A percentile compares a stretch with the other conserved stretches of the same genome.
Conservation (phyloP, 129 eudicot species). For the Kitagawia praeruptora region DNA sequence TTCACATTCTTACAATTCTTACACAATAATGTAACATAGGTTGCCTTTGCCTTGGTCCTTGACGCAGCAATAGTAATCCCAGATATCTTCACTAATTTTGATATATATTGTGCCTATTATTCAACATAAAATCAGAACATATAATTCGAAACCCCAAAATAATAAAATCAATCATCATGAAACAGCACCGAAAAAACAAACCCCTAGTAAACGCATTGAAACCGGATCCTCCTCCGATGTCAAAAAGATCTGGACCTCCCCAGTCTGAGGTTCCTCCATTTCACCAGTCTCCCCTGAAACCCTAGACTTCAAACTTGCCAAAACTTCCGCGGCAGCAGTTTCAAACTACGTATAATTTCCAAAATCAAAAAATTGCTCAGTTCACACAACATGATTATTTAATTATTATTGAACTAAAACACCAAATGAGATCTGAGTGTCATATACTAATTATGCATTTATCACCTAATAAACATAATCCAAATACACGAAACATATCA, state of each 20-base stretch:
- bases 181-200: conserved; percentile 16
- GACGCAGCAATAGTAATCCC: conserved; percentile 97
- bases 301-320: conserved; percentile 67
- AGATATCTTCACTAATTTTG: conserved; percentile 83
- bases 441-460: no score
- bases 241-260: conserved; percentile 82
- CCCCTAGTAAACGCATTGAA: conserved; percentile 88
- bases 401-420: not conserved
- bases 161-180: not conserved
- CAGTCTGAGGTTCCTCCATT: conserved; percentile 89
- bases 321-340: conserved; percentile 87
- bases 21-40: conserved; percentile 79
- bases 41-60: conserved; percentile 90
- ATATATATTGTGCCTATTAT: conserved; percentile 78
- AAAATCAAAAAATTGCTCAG: no score
- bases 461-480: no score
- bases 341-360: conserved; percentile 46
- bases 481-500: no score
- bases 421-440: not conserved
- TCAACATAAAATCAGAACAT: not conserved
- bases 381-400: no score
- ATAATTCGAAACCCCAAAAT: not conserved
- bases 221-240: conserved; percentile 75
- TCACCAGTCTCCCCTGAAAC: conserved; percentile 88
- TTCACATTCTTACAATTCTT: conserved; percentile 87